phyloP scores from a whole-genome alignment of 305 asterid genomes.

The Solanum hybrid region DNA sequence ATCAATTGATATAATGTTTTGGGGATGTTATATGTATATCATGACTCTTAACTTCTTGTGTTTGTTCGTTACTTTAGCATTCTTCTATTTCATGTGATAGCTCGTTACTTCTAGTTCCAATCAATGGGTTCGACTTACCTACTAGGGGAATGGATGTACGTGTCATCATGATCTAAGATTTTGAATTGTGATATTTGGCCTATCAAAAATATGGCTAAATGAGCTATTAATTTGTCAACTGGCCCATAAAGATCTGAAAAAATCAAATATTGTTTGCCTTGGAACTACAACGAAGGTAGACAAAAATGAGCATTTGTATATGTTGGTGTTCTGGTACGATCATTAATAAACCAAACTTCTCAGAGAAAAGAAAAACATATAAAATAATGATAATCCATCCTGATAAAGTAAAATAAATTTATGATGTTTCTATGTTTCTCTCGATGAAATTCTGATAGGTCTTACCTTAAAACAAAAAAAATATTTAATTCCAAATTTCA shows the following conservation, averaged over 20 bases:
- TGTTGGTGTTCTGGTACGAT: neutral
- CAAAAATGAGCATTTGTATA: neutral
- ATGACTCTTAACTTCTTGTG: neutral
- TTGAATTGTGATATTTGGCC: neutral
- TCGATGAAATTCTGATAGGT: neutral
- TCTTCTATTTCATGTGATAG: neutral
- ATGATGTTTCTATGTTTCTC: neutral
- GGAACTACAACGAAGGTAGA: neutral
- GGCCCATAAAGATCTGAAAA: neutral
- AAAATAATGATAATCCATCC: too few relatives aligned
- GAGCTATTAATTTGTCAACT: neutral
- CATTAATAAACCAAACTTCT: neutral
- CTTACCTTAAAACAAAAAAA: too few relatives aligned
- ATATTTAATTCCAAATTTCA: too few relatives aligned
- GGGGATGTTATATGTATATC: neutral
- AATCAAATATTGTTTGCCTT: neutral
- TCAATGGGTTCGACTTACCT: neutral
- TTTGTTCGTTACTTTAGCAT: neutral
- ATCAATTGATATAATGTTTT: neutral
- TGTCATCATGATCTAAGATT: neutral
- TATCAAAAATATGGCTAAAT: neutral
- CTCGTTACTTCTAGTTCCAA: neutral
- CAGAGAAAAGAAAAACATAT: too few relatives aligned
- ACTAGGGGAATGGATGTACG: neutral
- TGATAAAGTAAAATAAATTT: too few relatives aligned